phyloP scores from a whole-genome alignment of 23 red algal genomes.

The Pyropia haitanensis region DNA sequence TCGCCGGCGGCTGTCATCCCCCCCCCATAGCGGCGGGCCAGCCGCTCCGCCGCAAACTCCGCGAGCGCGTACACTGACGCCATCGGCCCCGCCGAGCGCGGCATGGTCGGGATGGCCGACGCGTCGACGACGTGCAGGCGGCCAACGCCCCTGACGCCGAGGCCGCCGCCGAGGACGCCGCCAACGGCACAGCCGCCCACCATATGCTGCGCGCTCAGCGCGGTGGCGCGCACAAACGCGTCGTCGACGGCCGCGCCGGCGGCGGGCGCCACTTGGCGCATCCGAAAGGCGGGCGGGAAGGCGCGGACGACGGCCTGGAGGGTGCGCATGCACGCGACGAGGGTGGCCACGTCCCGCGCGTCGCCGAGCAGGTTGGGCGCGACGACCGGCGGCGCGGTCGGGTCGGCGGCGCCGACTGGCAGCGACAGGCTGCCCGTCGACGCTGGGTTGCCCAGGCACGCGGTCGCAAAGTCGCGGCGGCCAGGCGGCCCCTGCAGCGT shows the following conservation, averaged over 20 bases:
- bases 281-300: conserved; percentile 7
- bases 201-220: conserved; percentile 21
- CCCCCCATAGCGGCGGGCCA: too few species aligned
- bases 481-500: not conserved
- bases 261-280: conserved; percentile 8
- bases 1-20: too few species aligned
- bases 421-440: conserved; percentile 5
- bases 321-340: conserved; percentile 10
- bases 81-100: conserved; percentile 38
- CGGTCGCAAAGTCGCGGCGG: conserved; percentile 2
- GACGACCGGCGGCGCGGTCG: conserved; percentile 5
- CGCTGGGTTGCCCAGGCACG: conserved; percentile 14
- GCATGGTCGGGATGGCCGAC: conserved; percentile 31
- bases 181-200: conserved; percentile 45
- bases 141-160: conserved; percentile 26
- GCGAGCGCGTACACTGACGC: conserved; percentile 47
- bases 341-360: not conserved
- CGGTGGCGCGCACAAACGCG: conserved; percentile 14
- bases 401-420: conserved; percentile 7
- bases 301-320: conserved; percentile 3
- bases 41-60: conserved; percentile 21
- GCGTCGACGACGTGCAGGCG: conserved; percentile 41
- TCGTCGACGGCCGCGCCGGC: not conserved
- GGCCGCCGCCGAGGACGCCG: conserved; percentile 10
- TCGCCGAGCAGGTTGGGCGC: conserved; percentile 12